A percentile compares a stretch with the other conserved stretches of the same genome.
Evolutionary conservation across 306 rosid species (phyloP).

Genomic region (Spatholobus suberectus): DNA sequence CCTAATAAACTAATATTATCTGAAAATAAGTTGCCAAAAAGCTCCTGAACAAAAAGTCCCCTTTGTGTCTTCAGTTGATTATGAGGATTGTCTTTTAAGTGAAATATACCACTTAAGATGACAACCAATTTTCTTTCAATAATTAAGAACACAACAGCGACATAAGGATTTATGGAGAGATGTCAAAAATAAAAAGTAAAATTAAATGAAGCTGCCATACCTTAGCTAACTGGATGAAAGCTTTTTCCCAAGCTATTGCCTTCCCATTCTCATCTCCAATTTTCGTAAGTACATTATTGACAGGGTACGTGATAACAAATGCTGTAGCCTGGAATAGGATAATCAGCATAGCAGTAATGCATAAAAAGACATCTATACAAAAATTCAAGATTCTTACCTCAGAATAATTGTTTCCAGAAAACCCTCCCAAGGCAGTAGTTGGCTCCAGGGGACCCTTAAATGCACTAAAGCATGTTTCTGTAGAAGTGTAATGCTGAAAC

Average conservation of each 20-base stretch:
- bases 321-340: conserved; percentile 84
- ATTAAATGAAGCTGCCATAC: conserved; percentile 54
- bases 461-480: conserved; percentile 97
- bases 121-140: conserved; percentile 14
- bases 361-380: conserved; percentile 31
- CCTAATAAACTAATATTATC: too few relatives aligned
- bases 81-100: too few relatives aligned
- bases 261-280: conserved; percentile 83
- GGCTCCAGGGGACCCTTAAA: conserved; percentile 98
- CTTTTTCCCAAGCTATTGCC: conserved; percentile 90
- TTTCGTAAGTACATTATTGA: conserved; percentile 77
- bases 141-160: conserved; percentile 18
- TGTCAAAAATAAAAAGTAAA: conserved; percentile 5
- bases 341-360: conserved; percentile 40
- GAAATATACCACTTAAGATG: too few relatives aligned
- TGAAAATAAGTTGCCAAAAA: too few relatives aligned
- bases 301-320: conserved; percentile 88
- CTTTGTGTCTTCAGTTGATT: too few relatives aligned
- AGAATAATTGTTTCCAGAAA: conserved; percentile 82
- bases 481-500: conserved; percentile 81
- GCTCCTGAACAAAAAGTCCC: too few relatives aligned
- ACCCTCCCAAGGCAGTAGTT: conserved; percentile 91
- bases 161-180: conserved; percentile 25
- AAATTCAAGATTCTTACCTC: conserved; percentile 63
- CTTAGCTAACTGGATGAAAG: conserved; percentile 84